Percentiles rank a stretch among this genome's conserved stretches.
These are phyloP conservation scores for Endocladia muricata DNA, from an alignment of 31 red algal genomes.

Conservation along the genomic window DNA sequence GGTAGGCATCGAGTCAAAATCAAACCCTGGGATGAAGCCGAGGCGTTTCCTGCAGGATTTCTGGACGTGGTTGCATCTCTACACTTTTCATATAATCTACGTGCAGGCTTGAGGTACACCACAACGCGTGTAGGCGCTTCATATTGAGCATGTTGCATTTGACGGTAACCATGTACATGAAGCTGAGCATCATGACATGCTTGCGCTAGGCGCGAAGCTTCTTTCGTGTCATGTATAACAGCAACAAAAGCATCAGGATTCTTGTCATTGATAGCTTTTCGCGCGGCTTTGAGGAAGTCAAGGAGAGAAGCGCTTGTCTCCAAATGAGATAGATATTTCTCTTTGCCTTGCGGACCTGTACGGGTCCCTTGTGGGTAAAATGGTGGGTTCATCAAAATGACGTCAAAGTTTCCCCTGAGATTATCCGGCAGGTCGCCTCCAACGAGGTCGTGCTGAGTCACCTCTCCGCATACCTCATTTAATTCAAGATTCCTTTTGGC, in stretches of 20 bases:
- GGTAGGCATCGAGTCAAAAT: neutral
- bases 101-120: constrained; percentile 5
- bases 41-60: neutral
- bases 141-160: constrained; percentile 7
- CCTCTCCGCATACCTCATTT: constrained; percentile 25
- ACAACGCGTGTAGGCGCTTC: constrained; percentile 20
- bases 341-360: constrained; percentile 1
- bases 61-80: neutral
- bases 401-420: constrained; percentile 21
- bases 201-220: constrained; percentile 13
- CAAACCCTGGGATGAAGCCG: neutral
- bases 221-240: constrained; percentile 41
- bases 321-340: constrained; percentile 38
- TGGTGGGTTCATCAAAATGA: constrained; percentile 49
- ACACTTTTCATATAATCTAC: neutral
- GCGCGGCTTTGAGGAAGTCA: constrained; percentile 36
- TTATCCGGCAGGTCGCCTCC: constrained; percentile 6
- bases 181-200: neutral
- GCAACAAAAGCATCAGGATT: constrained; percentile 39
- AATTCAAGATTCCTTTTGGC: constrained; percentile 34
- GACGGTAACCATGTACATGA: neutral
- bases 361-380: constrained; percentile 28
- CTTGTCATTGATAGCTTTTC: constrained; percentile 1
- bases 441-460: constrained; percentile 24
- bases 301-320: constrained; percentile 22